Percentiles rank a stretch among this genome's conserved stretches.
Evolutionary conservation across 192 early-diverging fungal species (phyloP).

Genomic region (Coemansia furcata): DNA sequence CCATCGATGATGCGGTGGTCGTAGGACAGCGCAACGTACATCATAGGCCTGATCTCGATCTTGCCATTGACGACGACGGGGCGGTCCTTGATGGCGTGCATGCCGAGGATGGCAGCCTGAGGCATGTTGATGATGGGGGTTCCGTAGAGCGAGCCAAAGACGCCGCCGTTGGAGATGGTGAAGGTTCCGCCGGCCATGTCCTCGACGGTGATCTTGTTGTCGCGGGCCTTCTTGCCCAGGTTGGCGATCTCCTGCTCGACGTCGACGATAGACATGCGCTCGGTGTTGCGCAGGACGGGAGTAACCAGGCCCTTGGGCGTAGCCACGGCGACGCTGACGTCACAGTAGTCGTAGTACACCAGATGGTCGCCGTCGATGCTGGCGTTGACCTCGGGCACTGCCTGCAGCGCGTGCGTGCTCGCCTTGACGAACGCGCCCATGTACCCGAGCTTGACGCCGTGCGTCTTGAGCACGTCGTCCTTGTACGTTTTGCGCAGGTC

Average conservation of each 20-base stretch:
- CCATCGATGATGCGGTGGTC: constrained; percentile 99
- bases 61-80: constrained; percentile 92
- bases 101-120: constrained; percentile 95
- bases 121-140: constrained; percentile 99
- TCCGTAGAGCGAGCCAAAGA: constrained; percentile 95
- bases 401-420: constrained; percentile 76
- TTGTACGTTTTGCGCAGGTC: constrained; percentile 91
- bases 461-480: constrained; percentile 89
- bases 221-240: constrained; percentile 84
- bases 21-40: constrained; percentile 98
- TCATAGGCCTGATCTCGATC: constrained; percentile 88
- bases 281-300: constrained; percentile 90
- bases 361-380: constrained; percentile 90
- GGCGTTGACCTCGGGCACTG: constrained; percentile 92
- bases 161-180: constrained; percentile 98
- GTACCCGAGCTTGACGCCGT: constrained; percentile 96
- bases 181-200: constrained; percentile 98
- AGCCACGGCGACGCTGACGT: constrained; percentile 93
- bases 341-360: constrained; percentile 92
- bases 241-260: constrained; percentile 89
- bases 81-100: constrained; percentile 98
- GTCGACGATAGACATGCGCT: constrained; percentile 82
- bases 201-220: constrained; percentile 95
- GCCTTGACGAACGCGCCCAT: constrained; percentile 99
- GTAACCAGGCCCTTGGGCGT: constrained; percentile 99